Percentiles rank a stretch among this genome's conserved stretches.
These are phyloP conservation scores for Starmerella bacillaris DNA, from an alignment of 805 yeast species.

Conservation along the genomic window DNA sequence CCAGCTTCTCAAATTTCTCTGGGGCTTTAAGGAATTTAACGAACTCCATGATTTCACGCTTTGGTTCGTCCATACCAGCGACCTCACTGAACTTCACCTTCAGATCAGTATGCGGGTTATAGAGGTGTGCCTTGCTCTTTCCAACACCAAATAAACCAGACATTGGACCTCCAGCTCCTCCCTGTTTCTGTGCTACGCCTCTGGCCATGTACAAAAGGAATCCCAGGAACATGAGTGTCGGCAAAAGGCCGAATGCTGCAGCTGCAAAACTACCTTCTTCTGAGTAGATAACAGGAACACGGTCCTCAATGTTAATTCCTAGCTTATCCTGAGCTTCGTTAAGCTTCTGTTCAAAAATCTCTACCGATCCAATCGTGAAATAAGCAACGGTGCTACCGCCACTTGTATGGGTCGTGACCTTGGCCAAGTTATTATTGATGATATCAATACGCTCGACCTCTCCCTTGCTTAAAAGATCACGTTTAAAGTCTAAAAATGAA, in stretches of 20 bases:
- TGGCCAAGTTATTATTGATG: slow-evolving; percentile 49
- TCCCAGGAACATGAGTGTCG: slow-evolving; percentile 65
- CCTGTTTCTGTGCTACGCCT: slow-evolving; percentile 26
- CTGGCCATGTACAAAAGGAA: slow-evolving; percentile 52
- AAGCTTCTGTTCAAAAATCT: slow-evolving; percentile 68
- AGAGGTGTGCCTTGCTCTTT: slow-evolving; percentile 48
- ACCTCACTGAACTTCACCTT: slow-evolving; percentile 73
- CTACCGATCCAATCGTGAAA: slow-evolving; percentile 79
- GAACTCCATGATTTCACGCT: slow-evolving; percentile 89
- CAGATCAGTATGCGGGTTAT: slow-evolving; percentile 68
- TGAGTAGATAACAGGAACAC: slow-evolving; percentile 60
- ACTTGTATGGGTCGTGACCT: slow-evolving; percentile 17
- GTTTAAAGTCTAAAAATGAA: slow-evolving; percentile 70
- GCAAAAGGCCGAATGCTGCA: slow-evolving; percentile 52
- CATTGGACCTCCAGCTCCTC: slow-evolving; percentile 36
- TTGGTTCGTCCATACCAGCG: slow-evolving; percentile 90
- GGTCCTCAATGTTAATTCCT: slow-evolving; percentile 46
- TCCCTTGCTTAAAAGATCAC: slow-evolving; percentile 60
- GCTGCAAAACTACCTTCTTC: slow-evolving; percentile 50
- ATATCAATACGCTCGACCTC: slow-evolving; percentile 58
- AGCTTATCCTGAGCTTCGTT: slow-evolving; percentile 51
- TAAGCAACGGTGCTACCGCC: slow-evolving; percentile 32
- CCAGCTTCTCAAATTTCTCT: slow-evolving; percentile 62
- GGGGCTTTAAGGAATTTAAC: slow-evolving; percentile 79
- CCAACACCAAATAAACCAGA: slow-evolving; percentile 63